Base-by-base conservation (phyloP, 192 early-diverging fungal species). In the Gamsiella multidivaricata region DNA sequence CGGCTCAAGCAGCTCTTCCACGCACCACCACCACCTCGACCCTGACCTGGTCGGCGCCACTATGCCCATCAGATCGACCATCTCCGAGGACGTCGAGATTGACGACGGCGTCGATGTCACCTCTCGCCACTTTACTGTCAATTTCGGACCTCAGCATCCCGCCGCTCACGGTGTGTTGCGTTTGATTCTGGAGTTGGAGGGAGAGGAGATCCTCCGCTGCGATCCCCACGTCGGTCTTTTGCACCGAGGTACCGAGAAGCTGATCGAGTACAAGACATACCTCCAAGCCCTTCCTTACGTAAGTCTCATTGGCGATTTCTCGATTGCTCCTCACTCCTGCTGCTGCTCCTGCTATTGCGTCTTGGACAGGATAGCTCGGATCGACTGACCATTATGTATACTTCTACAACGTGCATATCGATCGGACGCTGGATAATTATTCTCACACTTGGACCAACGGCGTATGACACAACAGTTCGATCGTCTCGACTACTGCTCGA, bases 121-220 rank as follows among this genome's bases (percentile, higher is more conserved):
- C 49, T 61, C 84, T 33, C 83, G 85, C 41, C 84, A 87, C 46
- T 99, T 93, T 85, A 99, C 97, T 39, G 88, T 99, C 84, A 99
- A 99, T 87, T 99, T 99, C 86, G 97, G 97, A 37, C 97, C 97
- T 25, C 97, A 99, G 86, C 97, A 99, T 86, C 97, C 97, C 22
- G 97, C 97, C 29, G 97, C 97, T 43, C 97, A 99, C 92, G 94
- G 93, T 39, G 94, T 97, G 65, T 82, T 95, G 79, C 92, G 96
- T 60, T 76, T 99, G 80, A 96, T 99, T 82, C 74, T 97, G 65
- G 96, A 98, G 80, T 84, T 99, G 55, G 87, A 92, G 60, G 97
- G 96, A 36, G 96, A 98, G 80, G 88, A 93, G 63, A 92, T 99
- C 54, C 78, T 96, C 14, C 88, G 95, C 50, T 94, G 95, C 15